Evolutionary conservation across 331 rosid genomes (phyloP), one percentile per base, ranked within the genome.

Genomic region (Rhamnella rubrinervis): DNA sequence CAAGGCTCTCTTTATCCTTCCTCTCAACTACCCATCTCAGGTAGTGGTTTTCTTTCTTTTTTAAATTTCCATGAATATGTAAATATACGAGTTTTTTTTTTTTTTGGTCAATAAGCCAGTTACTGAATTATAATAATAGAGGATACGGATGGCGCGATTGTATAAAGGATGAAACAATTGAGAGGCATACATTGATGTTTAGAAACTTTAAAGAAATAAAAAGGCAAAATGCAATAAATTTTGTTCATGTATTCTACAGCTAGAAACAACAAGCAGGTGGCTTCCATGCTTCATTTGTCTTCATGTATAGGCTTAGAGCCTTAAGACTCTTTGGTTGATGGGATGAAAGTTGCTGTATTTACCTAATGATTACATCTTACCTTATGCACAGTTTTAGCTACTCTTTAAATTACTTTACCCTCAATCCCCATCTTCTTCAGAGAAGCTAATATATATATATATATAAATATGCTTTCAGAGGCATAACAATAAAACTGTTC

Each of bases 1-100:
- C 38, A 20, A 38, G 41, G 13, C 23, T 55, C 25, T 57, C n/a
- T 17, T 40, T 19, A 59, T 44, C 77, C 44, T 64, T 47, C 40
- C 17, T 61, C 40, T 26, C 49, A 41, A 66, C 59, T 49, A 65
- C 81, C 60, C n/a, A 44, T 59, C 68, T 75, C 59, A 44, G 80
- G 79, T 66, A 63, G n/a, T n/a, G n/a, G 69, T 55, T 47, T 74
- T 14, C 52, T 37, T 52, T n/a, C 7, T 35, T 31, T 61, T 59
- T 57, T 26, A 26, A 26, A 26, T 26, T 39, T 49, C 19, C 40
- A 51, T n/a, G 61, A 61, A 6, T 52, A 20, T 67, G 64, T 50
- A 64, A 39, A 67, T 60, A 67, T 31, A 72, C 60, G 23, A 58
- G 35, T 68, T 67, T 61, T 23, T 37, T 7, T 1, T 21, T 15